A percentile compares a stretch with the other conserved stretches of the same genome.
Conservation (phyloP, 2,329 filamentous ascomycete genomes). For the Fusarium sarcochroum region DNA sequence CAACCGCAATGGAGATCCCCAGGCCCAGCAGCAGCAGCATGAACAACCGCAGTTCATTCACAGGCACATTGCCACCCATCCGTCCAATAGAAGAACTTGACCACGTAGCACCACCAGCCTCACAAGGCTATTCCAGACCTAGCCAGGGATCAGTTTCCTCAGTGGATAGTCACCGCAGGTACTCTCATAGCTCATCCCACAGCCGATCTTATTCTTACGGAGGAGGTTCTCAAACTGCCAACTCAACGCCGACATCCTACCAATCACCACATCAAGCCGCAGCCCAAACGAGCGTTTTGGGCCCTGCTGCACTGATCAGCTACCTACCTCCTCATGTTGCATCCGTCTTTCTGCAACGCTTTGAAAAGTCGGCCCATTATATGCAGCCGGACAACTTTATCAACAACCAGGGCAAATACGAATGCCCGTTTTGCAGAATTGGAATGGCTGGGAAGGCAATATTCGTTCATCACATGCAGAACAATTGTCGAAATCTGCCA, state of each 20-base stretch:
- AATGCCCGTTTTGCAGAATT: conserved; percentile 22
- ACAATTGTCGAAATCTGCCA: neutral
- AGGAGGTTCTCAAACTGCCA: neutral
- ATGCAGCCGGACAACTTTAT: conserved; percentile 10
- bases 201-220: conserved; percentile 7
- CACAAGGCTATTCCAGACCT: neutral
- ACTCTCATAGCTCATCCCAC: neutral
- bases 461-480: conserved; percentile 19
- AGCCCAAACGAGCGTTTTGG: neutral
- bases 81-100: neutral
- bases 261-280: neutral
- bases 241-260: conserved; percentile 11
- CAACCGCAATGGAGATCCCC: neutral
- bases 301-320: neutral
- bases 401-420: conserved; percentile 5
- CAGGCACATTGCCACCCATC: conserved; percentile 3
- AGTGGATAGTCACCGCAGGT: neutral
- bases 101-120: neutral
- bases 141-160: neutral
- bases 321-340: conserved; percentile 6
- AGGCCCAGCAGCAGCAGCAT: neutral
- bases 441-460: neutral
- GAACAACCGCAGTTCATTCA: neutral
- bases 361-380: neutral
- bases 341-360: neutral